These are phyloP conservation scores for Galerina marginata DNA, from an alignment of 768 basidiomycete genomes.

Conservation along the genomic window DNA sequence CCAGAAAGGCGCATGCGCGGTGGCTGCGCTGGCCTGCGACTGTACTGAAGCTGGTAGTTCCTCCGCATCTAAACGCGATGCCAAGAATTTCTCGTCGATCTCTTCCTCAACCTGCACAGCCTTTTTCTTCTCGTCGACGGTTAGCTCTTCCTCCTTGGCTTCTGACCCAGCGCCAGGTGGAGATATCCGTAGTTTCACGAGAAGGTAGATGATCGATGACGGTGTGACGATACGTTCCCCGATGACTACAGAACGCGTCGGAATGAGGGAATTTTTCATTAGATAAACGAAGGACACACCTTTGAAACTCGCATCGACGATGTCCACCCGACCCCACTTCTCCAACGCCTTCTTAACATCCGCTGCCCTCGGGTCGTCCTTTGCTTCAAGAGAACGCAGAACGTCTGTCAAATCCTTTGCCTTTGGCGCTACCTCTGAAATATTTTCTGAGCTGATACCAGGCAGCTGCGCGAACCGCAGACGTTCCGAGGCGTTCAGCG, in stretches of 20 bases:
- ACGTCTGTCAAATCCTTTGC: slow-evolving; percentile 51
- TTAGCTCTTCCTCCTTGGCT: slow-evolving; percentile 43
- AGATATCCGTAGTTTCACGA: slow-evolving; percentile 80
- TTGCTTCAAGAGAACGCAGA: slow-evolving; percentile 53
- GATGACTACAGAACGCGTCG: slow-evolving; percentile 60
- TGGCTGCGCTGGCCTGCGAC: slow-evolving; percentile 42
- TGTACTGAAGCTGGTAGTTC: slow-evolving; percentile 46
- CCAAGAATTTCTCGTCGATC: slow-evolving; percentile 74
- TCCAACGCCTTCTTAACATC: slow-evolving; percentile 70
- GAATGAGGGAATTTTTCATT: neutral
- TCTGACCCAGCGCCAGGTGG: slow-evolving; percentile 48
- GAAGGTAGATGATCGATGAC: slow-evolving; percentile 84
- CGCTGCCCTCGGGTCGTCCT: slow-evolving; percentile 49
- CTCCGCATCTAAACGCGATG: slow-evolving; percentile 64
- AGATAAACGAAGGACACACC: slow-evolving; percentile 49
- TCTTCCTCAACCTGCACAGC: slow-evolving; percentile 56
- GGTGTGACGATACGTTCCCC: slow-evolving; percentile 90
- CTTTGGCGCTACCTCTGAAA: slow-evolving; percentile 39
- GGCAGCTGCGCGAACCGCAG: slow-evolving; percentile 78
- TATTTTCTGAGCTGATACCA: slow-evolving; percentile 60
- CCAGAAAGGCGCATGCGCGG: slow-evolving; percentile 94
- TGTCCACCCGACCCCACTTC: slow-evolving; percentile 76
- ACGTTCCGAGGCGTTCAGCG: slow-evolving; percentile 54
- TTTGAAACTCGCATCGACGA: slow-evolving; percentile 86
- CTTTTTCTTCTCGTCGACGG: slow-evolving; percentile 53